Evolutionary conservation across 192 early-diverging fungal species (phyloP), one percentile per base, ranked within the genome.

Genomic region (Gamsiella multidivaricata): DNA sequence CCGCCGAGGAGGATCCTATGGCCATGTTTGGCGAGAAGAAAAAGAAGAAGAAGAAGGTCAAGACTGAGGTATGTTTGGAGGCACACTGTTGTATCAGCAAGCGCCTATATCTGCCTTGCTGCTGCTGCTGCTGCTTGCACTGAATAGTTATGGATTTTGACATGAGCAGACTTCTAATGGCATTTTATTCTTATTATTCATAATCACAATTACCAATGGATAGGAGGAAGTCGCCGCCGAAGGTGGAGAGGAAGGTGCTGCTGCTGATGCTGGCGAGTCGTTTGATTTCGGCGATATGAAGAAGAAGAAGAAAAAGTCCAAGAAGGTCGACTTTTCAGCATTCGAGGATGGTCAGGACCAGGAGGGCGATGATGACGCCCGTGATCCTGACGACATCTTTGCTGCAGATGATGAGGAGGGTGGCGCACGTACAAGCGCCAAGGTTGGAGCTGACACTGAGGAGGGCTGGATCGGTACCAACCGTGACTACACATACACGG

Each of bases 381-480:
- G 61, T n/a, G 81, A 79, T 49, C 90, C 84, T 29, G 87, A 88
- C 54, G 87, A 90, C 31, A 58, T 81, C 54, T 82, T 82, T 73
- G 83, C 65, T 28, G 67, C 62, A 23, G 83, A 83, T 15, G 72
- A 61, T 43, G 72, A 85, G 54, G 81, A 85, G n/a, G 86, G 82
- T 7, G 80, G 74, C 10, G 70, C 61, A 39, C 65, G 72, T 43
- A 58, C 70, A 20, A 81, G 67, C 54, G 45, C 12, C 87, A 79
- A 31, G 39, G 81, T 25, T 36, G 70, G 70, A 15, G 55, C 65
- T 10, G 56, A 74, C 4, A 59, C 82, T 18, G 87, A 84, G 57
- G 94, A 94, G 66, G 72, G 92, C n/a, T 99, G 97, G 97, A 71
- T 95, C 23, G 91, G 88, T 57, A 86, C 90, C 26, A 92, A 94